Percentiles rank a stretch among this genome's conserved stretches.
Evolutionary conservation across 345 rosid genomes (phyloP).

Genomic region (Gossypium ekmanianum): DNA sequence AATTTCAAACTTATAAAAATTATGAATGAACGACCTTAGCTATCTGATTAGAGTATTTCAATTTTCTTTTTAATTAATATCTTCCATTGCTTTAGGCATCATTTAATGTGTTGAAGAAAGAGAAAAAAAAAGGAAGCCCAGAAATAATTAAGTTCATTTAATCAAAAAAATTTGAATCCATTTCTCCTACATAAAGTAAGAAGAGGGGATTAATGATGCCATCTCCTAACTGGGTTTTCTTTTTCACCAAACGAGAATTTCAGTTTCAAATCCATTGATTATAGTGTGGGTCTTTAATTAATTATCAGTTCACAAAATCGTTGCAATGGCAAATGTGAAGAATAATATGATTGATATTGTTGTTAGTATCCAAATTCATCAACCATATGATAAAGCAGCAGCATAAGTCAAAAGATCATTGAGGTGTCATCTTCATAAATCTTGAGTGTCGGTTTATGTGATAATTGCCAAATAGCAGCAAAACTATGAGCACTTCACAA

Average conservation of each 20-base stretch:
- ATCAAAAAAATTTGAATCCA: not conserved
- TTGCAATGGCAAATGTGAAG: constrained; percentile 1
- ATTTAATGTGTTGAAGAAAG: not conserved
- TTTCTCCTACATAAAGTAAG: not conserved
- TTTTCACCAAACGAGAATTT: not conserved
- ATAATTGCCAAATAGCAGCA: constrained; percentile 1
- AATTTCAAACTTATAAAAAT: too few species aligned
- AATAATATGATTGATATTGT: not conserved
- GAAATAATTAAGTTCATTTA: not conserved
- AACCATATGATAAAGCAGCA: constrained; percentile 6
- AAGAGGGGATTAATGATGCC: constrained; percentile 1
- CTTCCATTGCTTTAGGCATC: not conserved
- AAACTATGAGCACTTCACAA: not conserved
- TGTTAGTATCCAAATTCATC: not conserved
- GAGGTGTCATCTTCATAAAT: constrained; percentile 3
- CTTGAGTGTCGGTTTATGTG: not conserved
- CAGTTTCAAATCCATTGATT: not conserved
- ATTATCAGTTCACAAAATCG: not conserved
- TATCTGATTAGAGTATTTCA: too few species aligned
- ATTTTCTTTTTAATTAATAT: not conserved
- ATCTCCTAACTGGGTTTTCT: not conserved
- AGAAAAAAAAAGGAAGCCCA: not conserved
- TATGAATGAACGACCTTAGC: too few species aligned
- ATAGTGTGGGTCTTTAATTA: not conserved
- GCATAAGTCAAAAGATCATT: constrained; percentile 11